Base-by-base conservation (phyloP, 768 basidiomycete species). In the Lanmaoa rubissima region DNA sequence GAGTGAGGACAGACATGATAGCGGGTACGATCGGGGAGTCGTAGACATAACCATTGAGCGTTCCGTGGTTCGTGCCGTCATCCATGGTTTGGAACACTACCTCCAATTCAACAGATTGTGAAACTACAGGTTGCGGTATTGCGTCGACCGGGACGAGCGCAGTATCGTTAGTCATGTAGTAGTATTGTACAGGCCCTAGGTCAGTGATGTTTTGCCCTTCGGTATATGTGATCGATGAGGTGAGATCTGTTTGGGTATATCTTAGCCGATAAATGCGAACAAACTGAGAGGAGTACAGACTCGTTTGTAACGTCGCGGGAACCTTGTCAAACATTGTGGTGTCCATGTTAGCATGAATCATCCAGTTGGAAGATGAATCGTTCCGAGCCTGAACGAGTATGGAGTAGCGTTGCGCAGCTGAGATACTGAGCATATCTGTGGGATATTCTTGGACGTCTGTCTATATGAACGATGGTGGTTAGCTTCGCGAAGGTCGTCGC, bases 361-460 rank as follows among this genome's bases (percentile, higher is more conserved):
- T 84, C 86, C 87, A 98, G 77, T 99, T 97, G 21, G 82, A 76
- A 3, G 81, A 75, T 0, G 87, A 89, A 60, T 94, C 90, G 72
- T 95, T 95, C 47, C 88, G 84, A 11, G 96, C 95, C 12, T 87
- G 88, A 51, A 99, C 92, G 34, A 98, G 84, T 40, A 99, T 78
- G 0, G 94, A 95, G 73, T 96, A 97, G 19, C 96, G 85, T 71
- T 98, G 96, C 0, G 94, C 94, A 32, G 89, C 93, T 14, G 92
- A 79, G 54, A 98, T 55, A 42, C 83, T 80, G 48, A 98, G 65
- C 38, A 88, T 70, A 67, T 92, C 88, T 60, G 86, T 86, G 0
- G 86, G 80, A 40, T 75, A 88, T 59, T 87, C 85, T 66, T 90
- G 80, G 2, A 86, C 79, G 74, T 98, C 96, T 1, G 83, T 89